Base-by-base conservation (phyloP, 345 rosid genomes). In the Acer campestre region DNA sequence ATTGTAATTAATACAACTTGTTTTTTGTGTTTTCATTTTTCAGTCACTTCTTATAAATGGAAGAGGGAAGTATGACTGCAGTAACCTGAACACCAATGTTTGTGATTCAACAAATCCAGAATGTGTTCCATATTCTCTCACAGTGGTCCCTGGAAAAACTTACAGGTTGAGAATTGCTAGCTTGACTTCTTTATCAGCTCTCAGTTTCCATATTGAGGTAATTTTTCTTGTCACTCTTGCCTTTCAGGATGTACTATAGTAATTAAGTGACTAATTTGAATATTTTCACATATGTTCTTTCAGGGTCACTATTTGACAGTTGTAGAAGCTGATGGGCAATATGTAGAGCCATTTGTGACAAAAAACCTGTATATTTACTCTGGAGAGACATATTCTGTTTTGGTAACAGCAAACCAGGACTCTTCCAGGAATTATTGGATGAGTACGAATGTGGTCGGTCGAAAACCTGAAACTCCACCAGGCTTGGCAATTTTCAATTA, bases 271-370 rank as follows among this genome's bases (percentile, higher is more conserved):
- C 38, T 35, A 35, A 35, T 35, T 35, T 35, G 38, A 35, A 35
- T 35, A 35, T 35, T 35, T 35, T 35, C 38, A 35, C 38, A 35
- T 35, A 3, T 35, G 38, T 35, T 35, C 6, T 35, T 35, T n/a
- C 77, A 85, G 88, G 67, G 56, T 44, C 88, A 85, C 70, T 80
- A 51, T 2, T 82, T 85, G 88, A 0, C 27, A 16, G 88, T 82
- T 62, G 88, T 85, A 20, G 88, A 85, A 78, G 85, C 88, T 3
- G 88, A 85, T 76, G 88, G 88, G 6, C 75, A 80, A 59, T 82
- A 82, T 53, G 65, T 85, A 29, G 65, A 82, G 42, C 85, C 82
- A 64, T 82, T 85, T 61, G 62, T 44, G 7, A 73, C 76, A 0
- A 14, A 72, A 18, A 64, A 76, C 35, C 38, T 85, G 40, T 80